Evolutionary conservation across 768 basidiomycete genomes (phyloP).

Genomic region (Gloeophyllum trabeum): DNA sequence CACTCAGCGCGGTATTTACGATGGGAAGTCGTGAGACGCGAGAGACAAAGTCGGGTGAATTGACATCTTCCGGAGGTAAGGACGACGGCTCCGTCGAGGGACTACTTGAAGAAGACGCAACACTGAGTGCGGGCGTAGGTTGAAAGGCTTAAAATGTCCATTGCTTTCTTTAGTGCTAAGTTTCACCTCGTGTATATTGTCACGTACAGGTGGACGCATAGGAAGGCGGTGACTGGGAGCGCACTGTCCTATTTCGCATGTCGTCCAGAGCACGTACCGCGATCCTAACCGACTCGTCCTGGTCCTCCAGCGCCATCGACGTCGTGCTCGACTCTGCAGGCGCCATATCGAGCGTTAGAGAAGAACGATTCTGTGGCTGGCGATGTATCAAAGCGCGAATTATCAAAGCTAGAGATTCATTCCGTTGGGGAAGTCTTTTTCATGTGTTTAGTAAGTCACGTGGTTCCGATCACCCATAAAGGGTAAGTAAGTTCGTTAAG

Average conservation of each 20-base stretch:
- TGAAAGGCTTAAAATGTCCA: constrained; percentile 18
- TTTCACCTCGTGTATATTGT: not conserved
- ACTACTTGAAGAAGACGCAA: constrained; percentile 18
- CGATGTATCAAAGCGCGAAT: too few species aligned
- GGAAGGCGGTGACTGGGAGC: too few species aligned
- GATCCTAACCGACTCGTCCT: constrained; percentile 72
- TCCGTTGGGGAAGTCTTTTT: too few species aligned
- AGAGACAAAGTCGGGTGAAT: constrained; percentile 27
- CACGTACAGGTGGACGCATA: too few species aligned
- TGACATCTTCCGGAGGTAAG: not conserved
- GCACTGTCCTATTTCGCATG: constrained; percentile 63
- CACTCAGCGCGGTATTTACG: constrained; percentile 59
- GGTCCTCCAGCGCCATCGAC: constrained; percentile 36
- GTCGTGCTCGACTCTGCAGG: too few species aligned
- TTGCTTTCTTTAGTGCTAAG: not conserved
- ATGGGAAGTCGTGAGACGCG: constrained; percentile 63
- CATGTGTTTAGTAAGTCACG: too few species aligned
- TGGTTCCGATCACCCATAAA: too few species aligned
- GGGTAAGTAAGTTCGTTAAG: too few species aligned
- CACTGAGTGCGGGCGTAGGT: constrained; percentile 22
- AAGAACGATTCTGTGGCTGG: too few species aligned
- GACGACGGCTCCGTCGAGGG: constrained; percentile 8
- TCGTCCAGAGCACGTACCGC: constrained; percentile 69
- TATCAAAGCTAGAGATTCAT: too few species aligned
- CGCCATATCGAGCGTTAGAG: too few species aligned